These are phyloP conservation scores for Monosporozyma unispora DNA, from an alignment of 805 yeast species.

Conservation along the genomic window DNA sequence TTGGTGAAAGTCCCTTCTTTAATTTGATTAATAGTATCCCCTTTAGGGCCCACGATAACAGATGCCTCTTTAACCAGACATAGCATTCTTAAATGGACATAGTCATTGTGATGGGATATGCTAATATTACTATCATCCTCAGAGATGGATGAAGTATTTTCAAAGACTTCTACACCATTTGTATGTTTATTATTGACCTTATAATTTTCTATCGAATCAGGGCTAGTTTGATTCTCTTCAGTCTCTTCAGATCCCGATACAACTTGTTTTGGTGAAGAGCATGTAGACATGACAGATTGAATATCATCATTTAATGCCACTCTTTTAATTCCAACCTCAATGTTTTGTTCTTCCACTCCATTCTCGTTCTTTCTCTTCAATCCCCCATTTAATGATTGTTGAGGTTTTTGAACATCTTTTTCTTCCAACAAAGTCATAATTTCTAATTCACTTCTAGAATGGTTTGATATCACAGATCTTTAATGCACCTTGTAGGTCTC, in stretches of 20 bases:
- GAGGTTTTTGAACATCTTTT: background rate
- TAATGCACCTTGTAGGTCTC: no score
- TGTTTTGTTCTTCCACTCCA: conserved; percentile 28
- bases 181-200: background rate
- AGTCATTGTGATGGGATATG: conserved; percentile 27
- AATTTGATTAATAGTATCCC: conserved; percentile 60
- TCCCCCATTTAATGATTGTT: conserved; percentile 14
- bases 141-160: conserved; percentile 6
- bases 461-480: no score
- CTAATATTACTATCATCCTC: conserved; percentile 2
- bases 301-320: conserved; percentile 57
- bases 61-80: conserved; percentile 72
- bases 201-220: background rate
- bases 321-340: conserved; percentile 50
- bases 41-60: conserved; percentile 67
- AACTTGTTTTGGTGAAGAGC: conserved; percentile 17
- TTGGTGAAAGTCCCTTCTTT: conserved; percentile 56
- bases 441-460: background rate
- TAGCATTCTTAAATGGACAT: conserved; percentile 62
- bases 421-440: background rate
- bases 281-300: background rate
- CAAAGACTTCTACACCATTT: conserved; percentile 2
- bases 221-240: background rate
- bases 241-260: conserved; percentile 30
- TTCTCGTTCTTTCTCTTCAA: conserved; percentile 67